These are phyloP conservation scores for Herpotrichia juniperi DNA, from an alignment of 2,329 filamentous ascomycete genomes.

Conservation along the genomic window DNA sequence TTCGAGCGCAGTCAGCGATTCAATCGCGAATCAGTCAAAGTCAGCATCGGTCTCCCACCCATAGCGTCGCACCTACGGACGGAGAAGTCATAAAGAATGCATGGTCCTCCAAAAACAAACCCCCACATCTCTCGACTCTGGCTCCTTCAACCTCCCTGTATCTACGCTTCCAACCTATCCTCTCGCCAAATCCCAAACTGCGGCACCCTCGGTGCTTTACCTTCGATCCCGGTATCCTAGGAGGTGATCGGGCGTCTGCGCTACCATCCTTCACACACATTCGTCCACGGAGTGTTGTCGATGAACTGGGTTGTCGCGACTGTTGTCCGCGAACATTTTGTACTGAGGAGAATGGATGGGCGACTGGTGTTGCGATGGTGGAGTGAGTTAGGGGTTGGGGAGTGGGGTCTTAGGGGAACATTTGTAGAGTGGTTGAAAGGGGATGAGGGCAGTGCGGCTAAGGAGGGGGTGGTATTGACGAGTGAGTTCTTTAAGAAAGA, in stretches of 20 bases:
- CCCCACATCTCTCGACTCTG: neutral
- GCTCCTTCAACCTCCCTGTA: neutral
- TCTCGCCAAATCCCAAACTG: neutral
- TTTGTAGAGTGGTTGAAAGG: slow-evolving; percentile 30
- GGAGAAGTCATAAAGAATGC: neutral
- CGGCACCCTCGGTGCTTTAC: neutral
- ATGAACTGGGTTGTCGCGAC: slow-evolving; percentile 24
- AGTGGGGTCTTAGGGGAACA: slow-evolving; percentile 21
- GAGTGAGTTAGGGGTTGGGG: slow-evolving; percentile 9
- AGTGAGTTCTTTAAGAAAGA: slow-evolving; percentile 18
- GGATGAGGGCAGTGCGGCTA: slow-evolving; percentile 7
- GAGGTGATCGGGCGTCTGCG: slow-evolving; percentile 8
- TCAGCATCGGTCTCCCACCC: slow-evolving; percentile 15
- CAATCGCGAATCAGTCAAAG: slow-evolving; percentile 20
- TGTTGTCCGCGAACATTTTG: slow-evolving; percentile 16
- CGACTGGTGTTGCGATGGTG: slow-evolving; percentile 19
- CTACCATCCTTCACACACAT: slow-evolving; percentile 23
- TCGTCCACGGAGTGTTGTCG: slow-evolving; percentile 19
- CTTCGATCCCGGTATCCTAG: neutral
- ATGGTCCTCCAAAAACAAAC: neutral
- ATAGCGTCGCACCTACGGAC: neutral
- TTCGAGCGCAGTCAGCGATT: slow-evolving; percentile 16
- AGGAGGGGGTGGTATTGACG: slow-evolving; percentile 23
- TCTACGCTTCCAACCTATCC: neutral
- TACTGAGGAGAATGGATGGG: slow-evolving; percentile 16